phyloP scores from a whole-genome alignment of 306 rosid genomes.

The Lablab purpureus region DNA sequence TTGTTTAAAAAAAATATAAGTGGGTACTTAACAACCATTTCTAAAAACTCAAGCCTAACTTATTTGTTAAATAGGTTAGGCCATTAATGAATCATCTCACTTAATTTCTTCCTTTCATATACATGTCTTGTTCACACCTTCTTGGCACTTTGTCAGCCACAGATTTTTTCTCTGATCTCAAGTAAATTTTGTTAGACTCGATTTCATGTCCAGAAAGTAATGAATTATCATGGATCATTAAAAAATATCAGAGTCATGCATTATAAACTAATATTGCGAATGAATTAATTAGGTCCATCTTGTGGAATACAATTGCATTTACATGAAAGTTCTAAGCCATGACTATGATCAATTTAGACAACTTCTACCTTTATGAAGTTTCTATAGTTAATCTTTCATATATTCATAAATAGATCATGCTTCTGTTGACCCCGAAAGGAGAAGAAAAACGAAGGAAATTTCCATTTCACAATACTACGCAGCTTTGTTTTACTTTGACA shows the following conservation, averaged over 20 bases:
- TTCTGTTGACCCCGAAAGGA: background rate
- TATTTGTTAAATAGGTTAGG: background rate
- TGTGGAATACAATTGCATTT: slow-evolving; percentile 5
- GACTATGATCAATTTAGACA: slow-evolving; percentile 6
- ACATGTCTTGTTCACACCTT: background rate
- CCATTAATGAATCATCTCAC: background rate
- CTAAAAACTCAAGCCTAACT: background rate
- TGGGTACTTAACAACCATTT: background rate
- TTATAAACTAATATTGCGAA: background rate
- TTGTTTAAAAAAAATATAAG: background rate
- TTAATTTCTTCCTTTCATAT: background rate
- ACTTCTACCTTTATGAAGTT: slow-evolving; percentile 1
- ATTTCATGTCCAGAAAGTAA: slow-evolving; percentile 3
- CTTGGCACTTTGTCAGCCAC: background rate
- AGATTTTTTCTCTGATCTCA: background rate
- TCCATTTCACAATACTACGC: slow-evolving; percentile 23
- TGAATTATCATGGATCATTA: background rate
- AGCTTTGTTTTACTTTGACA: slow-evolving; percentile 51
- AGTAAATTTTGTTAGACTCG: background rate
- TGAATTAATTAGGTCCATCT: background rate
- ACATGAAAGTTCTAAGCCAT: slow-evolving; percentile 10
- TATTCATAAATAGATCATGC: background rate
- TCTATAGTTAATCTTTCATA: background rate
- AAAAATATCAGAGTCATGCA: background rate
- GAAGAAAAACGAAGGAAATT: slow-evolving; percentile 19